Evolutionary conservation across 768 basidiomycete species (phyloP).

Genomic region (Boletus vinaceobasis): DNA sequence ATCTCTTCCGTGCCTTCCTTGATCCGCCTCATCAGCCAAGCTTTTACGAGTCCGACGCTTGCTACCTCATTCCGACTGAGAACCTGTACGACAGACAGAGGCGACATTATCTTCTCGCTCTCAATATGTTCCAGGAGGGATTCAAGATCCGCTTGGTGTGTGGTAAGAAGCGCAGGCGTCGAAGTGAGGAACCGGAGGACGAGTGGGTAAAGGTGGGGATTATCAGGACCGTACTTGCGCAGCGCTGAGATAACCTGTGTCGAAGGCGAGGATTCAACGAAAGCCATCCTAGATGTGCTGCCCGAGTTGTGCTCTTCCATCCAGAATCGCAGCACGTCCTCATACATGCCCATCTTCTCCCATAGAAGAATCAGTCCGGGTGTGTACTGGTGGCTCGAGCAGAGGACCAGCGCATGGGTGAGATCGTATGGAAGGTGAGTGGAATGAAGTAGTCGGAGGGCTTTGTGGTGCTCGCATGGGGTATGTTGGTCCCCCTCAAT

Average conservation of each 20-base stretch:
- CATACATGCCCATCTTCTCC: constrained; percentile 95
- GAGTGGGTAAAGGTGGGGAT: constrained; percentile 79
- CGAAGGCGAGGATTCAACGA: constrained; percentile 33
- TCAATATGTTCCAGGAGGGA: constrained; percentile 76
- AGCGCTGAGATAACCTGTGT: constrained; percentile 67
- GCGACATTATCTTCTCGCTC: constrained; percentile 77
- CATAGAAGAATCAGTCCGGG: constrained; percentile 85
- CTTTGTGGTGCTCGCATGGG: constrained; percentile 46
- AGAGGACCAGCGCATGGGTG: constrained; percentile 92
- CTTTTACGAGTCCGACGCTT: constrained; percentile 87
- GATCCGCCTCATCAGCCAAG: constrained; percentile 83
- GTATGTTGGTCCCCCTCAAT: constrained; percentile 21
- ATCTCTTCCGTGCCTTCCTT: constrained; percentile 71
- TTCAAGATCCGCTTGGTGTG: constrained; percentile 70
- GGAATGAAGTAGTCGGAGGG: constrained; percentile 65
- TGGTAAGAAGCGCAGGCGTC: constrained; percentile 63
- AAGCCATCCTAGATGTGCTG: neutral
- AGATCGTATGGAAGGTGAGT: constrained; percentile 71
- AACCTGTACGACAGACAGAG: constrained; percentile 85
- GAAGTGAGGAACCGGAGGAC: constrained; percentile 89
- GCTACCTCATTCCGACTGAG: constrained; percentile 86
- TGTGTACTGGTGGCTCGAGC: constrained; percentile 79
- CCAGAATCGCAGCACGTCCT: constrained; percentile 91
- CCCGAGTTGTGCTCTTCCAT: constrained; percentile 60
- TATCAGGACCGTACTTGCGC: constrained; percentile 64